Percentiles rank a stretch among this genome's conserved stretches.
phyloP scores from a whole-genome alignment of 192 early-diverging fungal species.

The Podochytrium sp. region DNA sequence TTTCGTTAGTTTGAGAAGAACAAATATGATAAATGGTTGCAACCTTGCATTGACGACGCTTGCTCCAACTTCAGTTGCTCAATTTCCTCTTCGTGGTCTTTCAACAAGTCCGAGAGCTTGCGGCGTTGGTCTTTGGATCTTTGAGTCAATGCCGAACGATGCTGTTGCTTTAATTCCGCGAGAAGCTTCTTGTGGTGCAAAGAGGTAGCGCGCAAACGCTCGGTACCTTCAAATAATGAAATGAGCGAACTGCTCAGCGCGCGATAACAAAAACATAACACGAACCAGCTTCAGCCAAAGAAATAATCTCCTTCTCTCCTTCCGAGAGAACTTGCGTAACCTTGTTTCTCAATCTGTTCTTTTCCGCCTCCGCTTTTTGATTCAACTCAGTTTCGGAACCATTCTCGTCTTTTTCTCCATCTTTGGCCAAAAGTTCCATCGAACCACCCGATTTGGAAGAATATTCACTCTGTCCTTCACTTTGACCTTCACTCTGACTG shows the following conservation, averaged over 20 bases:
- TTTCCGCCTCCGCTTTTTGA: conserved; percentile 13
- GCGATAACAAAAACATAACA: not conserved
- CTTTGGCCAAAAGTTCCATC: not conserved
- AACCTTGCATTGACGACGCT: conserved; percentile 21
- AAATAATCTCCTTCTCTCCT: conserved; percentile 14
- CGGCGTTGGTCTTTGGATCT: conserved; percentile 29
- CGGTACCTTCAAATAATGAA: conserved; percentile 1
- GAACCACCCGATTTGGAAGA: conserved; percentile 12
- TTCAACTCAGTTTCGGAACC: not conserved
- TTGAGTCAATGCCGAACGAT: not conserved
- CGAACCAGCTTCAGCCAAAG: conserved; percentile 12
- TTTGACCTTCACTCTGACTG: not conserved
- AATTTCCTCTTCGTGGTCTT: conserved; percentile 39
- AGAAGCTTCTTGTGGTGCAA: conserved; percentile 30
- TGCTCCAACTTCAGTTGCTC: conserved; percentile 29
- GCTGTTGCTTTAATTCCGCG: conserved; percentile 26
- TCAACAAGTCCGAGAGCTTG: conserved; percentile 29
- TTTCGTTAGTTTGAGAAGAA: not conserved
- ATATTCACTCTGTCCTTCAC: conserved; percentile 16
- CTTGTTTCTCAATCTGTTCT: conserved; percentile 22
- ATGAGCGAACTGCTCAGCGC: too few relatives aligned
- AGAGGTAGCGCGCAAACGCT: conserved; percentile 4
- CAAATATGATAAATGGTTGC: not conserved
- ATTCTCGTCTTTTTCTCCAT: not conserved
- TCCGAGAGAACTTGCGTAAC: conserved; percentile 18